Evolutionary conservation across 371 early-diverging fungal genomes (phyloP).

Genomic region (Vairimorpha apis): DNA sequence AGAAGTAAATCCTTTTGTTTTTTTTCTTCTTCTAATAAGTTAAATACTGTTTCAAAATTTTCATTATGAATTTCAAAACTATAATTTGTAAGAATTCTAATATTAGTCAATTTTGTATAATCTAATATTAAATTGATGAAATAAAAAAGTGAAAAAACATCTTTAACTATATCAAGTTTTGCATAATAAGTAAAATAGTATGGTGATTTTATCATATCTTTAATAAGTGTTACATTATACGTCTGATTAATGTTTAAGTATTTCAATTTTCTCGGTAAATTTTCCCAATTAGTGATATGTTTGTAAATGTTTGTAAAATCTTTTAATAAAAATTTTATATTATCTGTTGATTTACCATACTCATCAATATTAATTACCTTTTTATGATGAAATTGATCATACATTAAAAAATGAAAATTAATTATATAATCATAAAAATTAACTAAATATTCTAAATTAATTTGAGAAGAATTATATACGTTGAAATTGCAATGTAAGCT

Average conservation of each 20-base stretch:
- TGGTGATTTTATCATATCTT: background rate
- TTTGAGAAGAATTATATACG: too few relatives aligned
- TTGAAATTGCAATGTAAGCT: conserved; percentile 6
- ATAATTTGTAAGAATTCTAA: too few relatives aligned
- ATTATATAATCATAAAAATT: too few relatives aligned
- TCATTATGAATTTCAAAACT: background rate
- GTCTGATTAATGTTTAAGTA: background rate
- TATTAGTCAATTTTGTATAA: background rate
- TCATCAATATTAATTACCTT: background rate
- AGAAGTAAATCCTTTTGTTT: background rate
- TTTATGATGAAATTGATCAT: background rate
- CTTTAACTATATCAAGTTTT: background rate
- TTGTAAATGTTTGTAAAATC: background rate
- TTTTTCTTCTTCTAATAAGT: background rate
- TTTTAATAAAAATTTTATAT: background rate
- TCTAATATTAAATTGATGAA: background rate
- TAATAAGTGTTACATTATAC: background rate
- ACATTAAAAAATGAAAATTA: background rate
- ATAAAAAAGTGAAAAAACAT: background rate
- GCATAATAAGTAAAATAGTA: background rate
- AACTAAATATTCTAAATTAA: too few relatives aligned
- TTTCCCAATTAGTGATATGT: background rate
- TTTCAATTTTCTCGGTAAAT: conserved; percentile 19
- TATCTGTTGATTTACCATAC: background rate
- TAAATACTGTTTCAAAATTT: background rate